Conservation (phyloP, 768 basidiomycete genomes). For the Boletus rubropictus region DNA sequence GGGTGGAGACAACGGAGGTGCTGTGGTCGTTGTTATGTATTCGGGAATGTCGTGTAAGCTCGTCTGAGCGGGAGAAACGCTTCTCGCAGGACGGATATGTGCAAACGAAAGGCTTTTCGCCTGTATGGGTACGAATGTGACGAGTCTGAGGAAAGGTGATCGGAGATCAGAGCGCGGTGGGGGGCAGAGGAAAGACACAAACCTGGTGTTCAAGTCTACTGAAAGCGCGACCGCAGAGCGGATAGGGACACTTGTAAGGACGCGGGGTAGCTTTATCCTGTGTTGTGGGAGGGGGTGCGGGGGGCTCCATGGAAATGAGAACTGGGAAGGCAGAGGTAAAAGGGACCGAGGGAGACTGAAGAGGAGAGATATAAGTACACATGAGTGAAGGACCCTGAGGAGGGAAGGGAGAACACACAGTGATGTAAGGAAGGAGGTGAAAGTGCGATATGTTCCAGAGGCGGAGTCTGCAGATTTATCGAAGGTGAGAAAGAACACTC, state of each 20-base stretch:
- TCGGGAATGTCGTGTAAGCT: conserved; percentile 91
- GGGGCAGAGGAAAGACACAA: conserved; percentile 20
- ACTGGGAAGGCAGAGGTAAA: conserved; percentile 12
- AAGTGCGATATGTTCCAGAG: conserved; percentile 18
- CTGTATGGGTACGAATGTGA: conserved; percentile 96
- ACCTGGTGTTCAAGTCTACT: conserved; percentile 96
- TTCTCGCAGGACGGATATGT: conserved; percentile 94
- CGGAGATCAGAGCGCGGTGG: conserved; percentile 14
- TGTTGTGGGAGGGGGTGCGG: conserved; percentile 2
- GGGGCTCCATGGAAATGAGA: conserved; percentile 22
- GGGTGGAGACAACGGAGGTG: conserved; percentile 12
- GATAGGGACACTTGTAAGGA: conserved; percentile 96
- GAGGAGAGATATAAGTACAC: conserved; percentile 29
- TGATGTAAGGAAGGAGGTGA: conserved; percentile 15
- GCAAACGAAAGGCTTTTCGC: conserved; percentile 96
- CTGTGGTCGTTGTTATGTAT: conserved; percentile 73
- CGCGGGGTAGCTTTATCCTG: conserved; percentile 46
- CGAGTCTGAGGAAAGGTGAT: conserved; percentile 59
- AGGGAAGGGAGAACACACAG: conserved; percentile 15
- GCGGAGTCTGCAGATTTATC: conserved; percentile 19
- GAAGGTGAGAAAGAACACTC: conserved; percentile 6
- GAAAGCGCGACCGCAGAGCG: conserved; percentile 90
- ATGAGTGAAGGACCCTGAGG: conserved; percentile 16
- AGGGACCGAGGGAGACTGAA: conserved; percentile 13
- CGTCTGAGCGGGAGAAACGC: conserved; percentile 96